phyloP scores from a whole-genome alignment of 2,329 filamentous ascomycete genomes.

The Alternaria panax region DNA sequence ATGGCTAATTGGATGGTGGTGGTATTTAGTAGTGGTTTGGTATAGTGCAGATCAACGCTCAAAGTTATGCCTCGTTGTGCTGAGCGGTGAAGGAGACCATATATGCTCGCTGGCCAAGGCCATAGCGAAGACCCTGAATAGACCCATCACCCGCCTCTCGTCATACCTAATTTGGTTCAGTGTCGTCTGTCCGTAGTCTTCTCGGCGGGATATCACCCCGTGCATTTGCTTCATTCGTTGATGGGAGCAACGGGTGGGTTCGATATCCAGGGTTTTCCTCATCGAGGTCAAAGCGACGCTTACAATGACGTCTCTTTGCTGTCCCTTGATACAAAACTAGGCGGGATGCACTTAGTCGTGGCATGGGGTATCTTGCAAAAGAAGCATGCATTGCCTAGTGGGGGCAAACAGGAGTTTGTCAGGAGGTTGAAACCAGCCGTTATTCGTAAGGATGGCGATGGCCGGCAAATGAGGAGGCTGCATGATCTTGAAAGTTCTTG shows the following conservation, averaged over 20 bases:
- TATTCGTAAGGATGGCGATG: slow-evolving; percentile 13
- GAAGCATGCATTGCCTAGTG: slow-evolving; percentile 31
- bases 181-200: slow-evolving; percentile 9
- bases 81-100: slow-evolving; percentile 22
- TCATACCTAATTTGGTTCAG: slow-evolving; percentile 23
- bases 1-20: background rate
- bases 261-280: slow-evolving; percentile 19
- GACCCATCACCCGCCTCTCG: slow-evolving; percentile 14
- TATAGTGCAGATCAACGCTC: background rate
- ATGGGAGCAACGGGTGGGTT: slow-evolving; percentile 32
- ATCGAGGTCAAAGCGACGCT: slow-evolving; percentile 30
- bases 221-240: slow-evolving; percentile 32
- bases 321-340: slow-evolving; percentile 11
- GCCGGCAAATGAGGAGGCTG: slow-evolving; percentile 13
- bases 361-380: slow-evolving; percentile 28
- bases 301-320: slow-evolving; percentile 36
- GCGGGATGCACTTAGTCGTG: slow-evolving; percentile 8
- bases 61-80: slow-evolving; percentile 8
- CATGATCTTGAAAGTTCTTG: slow-evolving; percentile 25
- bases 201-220: slow-evolving; percentile 11
- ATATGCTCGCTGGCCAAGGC: slow-evolving; percentile 23
- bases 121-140: slow-evolving; percentile 20
- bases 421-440: slow-evolving; percentile 11
- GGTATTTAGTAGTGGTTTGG: background rate
- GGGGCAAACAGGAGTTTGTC: slow-evolving; percentile 5